phyloP scores from a whole-genome alignment of 2,329 filamentous ascomycete genomes.

The Exophiala viscosa region DNA sequence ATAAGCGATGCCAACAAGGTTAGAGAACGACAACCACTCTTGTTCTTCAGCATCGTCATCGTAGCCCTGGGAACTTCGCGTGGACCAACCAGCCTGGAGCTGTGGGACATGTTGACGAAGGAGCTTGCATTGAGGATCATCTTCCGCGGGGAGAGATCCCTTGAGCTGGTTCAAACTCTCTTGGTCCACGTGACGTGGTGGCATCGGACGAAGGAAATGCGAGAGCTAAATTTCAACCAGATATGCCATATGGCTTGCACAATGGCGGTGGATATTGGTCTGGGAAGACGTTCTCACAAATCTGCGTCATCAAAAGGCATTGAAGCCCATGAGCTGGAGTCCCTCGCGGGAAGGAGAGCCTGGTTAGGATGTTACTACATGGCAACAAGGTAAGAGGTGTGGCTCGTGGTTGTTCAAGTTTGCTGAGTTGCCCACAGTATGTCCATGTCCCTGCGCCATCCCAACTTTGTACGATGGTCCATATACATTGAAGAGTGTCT shows the following conservation, averaged over 20 bases:
- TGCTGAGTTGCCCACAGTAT: conserved; percentile 34
- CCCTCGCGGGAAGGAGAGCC: conserved; percentile 54
- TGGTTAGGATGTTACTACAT: conserved; percentile 61
- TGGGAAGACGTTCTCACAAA: conserved; percentile 56
- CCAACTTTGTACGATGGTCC: conserved; percentile 58
- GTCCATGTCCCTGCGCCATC: conserved; percentile 55
- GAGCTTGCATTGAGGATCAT: conserved; percentile 70
- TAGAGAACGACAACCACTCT: conserved; percentile 54
- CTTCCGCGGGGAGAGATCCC: conserved; percentile 70
- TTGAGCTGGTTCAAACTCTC: conserved; percentile 77
- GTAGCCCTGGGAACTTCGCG: conserved; percentile 50
- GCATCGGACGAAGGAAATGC: conserved; percentile 74
- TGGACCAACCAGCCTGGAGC: conserved; percentile 53
- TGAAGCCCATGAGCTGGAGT: conserved; percentile 36
- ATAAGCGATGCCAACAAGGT: conserved; percentile 52
- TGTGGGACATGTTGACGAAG: conserved; percentile 68
- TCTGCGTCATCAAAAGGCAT: conserved; percentile 33
- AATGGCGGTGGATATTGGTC: conserved; percentile 78
- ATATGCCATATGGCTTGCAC: conserved; percentile 74
- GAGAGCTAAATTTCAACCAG: conserved; percentile 86
- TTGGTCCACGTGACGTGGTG: conserved; percentile 78
- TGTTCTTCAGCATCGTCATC: conserved; percentile 58
- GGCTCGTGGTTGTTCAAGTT: background rate
- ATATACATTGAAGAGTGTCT: conserved; percentile 62
- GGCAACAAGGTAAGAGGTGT: conserved; percentile 45